Evolutionary conservation across 2,329 filamentous ascomycete genomes (phyloP), one percentile per base, ranked within the genome.

Genomic region (Aspergillus novofumigatus): DNA sequence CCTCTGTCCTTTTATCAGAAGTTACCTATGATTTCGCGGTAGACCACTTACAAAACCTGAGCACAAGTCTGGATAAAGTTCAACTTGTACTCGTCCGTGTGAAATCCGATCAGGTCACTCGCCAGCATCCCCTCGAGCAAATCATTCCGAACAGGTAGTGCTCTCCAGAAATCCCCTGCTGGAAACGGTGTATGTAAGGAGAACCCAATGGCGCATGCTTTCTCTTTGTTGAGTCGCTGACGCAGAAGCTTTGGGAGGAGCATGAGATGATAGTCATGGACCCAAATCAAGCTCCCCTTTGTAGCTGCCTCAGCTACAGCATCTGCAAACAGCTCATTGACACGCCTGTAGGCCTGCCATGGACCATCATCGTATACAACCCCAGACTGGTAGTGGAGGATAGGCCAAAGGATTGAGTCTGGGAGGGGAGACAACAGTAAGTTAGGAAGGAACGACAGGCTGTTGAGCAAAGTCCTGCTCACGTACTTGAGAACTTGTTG

Each of bases 211-310:
- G 92, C 93, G 73, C 95, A 87, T 61, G 91, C 90, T 78, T 91
- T 92, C 26, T 88, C 59, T 80, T 82, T 66, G 82, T 77, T 62
- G 83, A 90, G 90, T 84, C 71, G 62, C 9, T 95, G 87, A 59
- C 92, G 88, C 59, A 97, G 82, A 87, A 96, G 91, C 69, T 90
- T 83, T 14, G 92, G 92, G 21, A 97, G 82, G n/a, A 97, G 85
- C 89, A 97, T 95, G 58, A 97, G 81, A 74, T 97, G 93, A 77
- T 97, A 97, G 76, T 97, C 92, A 75, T 97, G 92, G 3, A 97
- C 89, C 92, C 93, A 97, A 66, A 97, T 89, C 64, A 96, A 78
- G 72, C 96, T 91, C 56, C 91, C 91, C 67, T 94, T 89, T 68
- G 91, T 83, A 5, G 95, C 88, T 60, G 93, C 87, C 61, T 87